These are phyloP conservation scores for Flaveria robusta DNA, from an alignment of 129 eudicot genomes.

Conservation along the genomic window DNA sequence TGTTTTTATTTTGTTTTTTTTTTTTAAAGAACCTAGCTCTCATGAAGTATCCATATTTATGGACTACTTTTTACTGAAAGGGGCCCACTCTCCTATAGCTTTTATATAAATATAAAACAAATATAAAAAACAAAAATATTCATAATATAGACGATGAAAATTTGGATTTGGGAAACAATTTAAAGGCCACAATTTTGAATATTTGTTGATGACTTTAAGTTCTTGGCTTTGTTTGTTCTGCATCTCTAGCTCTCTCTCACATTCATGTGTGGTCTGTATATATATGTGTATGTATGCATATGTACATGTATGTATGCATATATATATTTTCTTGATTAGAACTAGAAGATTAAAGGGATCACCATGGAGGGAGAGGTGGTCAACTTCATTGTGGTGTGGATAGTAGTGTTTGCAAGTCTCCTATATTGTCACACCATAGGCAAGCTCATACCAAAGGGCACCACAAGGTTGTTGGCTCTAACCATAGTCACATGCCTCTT, in stretches of 20 bases:
- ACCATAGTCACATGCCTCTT: slow-evolving; percentile 51
- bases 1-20: too few species aligned
- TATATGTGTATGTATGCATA: too few species aligned
- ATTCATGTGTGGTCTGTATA: not conserved
- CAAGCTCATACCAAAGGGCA: slow-evolving; percentile 44
- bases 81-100: too few species aligned
- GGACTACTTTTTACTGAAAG: too few species aligned
- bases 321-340: not conserved
- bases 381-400: slow-evolving; percentile 55
- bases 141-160: not conserved
- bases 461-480: slow-evolving; percentile 33
- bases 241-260: not conserved
- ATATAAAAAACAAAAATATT: not conserved
- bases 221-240: slow-evolving; percentile 5
- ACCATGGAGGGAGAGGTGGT: slow-evolving; percentile 57
- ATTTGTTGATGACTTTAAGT: not conserved
- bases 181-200: slow-evolving; percentile 12
- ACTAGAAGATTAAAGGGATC: not conserved
- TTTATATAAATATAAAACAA: not conserved
- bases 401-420: slow-evolving; percentile 36
- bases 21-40: too few species aligned
- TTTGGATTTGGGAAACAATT: not conserved
- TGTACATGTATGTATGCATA: not conserved
- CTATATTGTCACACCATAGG: slow-evolving; percentile 42
- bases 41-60: too few species aligned